Evolutionary conservation across 2,329 filamentous ascomycete species (phyloP).

Genomic region (Alternaria arbusti): DNA sequence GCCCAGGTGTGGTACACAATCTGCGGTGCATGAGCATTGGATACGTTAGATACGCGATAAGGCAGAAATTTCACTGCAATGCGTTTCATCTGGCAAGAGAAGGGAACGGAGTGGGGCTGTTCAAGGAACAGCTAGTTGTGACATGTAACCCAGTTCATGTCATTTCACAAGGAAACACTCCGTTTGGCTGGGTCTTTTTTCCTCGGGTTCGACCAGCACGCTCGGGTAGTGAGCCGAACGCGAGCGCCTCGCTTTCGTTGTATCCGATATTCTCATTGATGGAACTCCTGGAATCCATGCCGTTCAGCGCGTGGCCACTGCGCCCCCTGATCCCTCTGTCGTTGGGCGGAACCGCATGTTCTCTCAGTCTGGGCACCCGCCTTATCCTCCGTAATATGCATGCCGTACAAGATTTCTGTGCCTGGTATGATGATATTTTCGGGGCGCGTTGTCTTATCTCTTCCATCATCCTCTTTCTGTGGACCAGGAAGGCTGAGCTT

Average conservation of each 20-base stretch:
- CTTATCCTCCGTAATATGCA: neutral
- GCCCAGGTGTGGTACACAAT: neutral
- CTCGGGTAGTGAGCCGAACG: neutral
- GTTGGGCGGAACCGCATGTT: neutral
- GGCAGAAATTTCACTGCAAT: neutral
- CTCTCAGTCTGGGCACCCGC: neutral
- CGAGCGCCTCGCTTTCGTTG: neutral
- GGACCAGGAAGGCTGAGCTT: neutral
- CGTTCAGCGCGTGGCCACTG: neutral
- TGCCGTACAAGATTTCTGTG: neutral
- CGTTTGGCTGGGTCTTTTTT: neutral
- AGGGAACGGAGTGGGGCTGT: neutral
- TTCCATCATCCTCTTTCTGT: neutral
- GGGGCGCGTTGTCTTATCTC: neutral
- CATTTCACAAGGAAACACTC: neutral
- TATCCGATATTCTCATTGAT: neutral
- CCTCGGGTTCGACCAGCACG: neutral
- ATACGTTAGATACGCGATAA: neutral
- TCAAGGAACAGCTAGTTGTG: neutral
- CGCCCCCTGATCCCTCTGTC: neutral
- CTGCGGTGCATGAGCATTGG: neutral
- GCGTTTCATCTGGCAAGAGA: neutral
- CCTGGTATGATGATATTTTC: neutral
- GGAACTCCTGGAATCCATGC: neutral
- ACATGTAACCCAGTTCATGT: neutral